Percentiles rank a stretch among this genome's conserved stretches.
phyloP scores from a whole-genome alignment of 139 green algal genomes.

The Coelastrella sp. region DNA sequence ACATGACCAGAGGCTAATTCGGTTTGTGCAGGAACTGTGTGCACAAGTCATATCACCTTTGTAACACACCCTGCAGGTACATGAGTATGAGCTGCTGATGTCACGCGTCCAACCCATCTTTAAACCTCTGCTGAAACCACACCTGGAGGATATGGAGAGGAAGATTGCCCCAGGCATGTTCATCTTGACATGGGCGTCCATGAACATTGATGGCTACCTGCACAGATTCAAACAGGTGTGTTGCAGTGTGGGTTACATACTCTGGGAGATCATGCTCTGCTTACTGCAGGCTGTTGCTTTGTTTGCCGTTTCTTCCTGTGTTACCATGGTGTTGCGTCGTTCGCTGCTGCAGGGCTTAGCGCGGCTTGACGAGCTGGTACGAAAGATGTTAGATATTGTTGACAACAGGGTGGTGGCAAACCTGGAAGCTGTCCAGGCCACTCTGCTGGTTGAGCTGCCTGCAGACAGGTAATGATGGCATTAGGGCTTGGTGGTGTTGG shows the following conservation, averaged over 20 bases:
- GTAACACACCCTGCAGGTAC: conserved; percentile 40
- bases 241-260: too few species aligned
- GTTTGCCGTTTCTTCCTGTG: neutral
- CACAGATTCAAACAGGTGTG: conserved; percentile 83
- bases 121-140: conserved; percentile 84
- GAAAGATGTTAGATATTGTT: conserved; percentile 87
- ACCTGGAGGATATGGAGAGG: conserved; percentile 89
- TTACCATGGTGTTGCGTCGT: neutral
- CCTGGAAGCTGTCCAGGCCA: conserved; percentile 75
- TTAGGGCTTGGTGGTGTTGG: too few species aligned
- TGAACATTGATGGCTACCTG: conserved; percentile 96
- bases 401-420: conserved; percentile 90
- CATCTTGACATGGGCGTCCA: conserved; percentile 88
- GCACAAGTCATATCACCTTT: too few species aligned
- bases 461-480: conserved; percentile 63
- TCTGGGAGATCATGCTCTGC: neutral
- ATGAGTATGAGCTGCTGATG: conserved; percentile 78
- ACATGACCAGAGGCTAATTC: too few species aligned
- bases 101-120: conserved; percentile 68
- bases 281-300: too few species aligned
- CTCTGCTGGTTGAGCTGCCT: conserved; percentile 86
- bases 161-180: conserved; percentile 88
- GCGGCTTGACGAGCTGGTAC: conserved; percentile 87
- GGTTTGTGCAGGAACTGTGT: too few species aligned
- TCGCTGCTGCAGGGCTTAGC: conserved; percentile 63